Base-by-base conservation (phyloP, 2,329 filamentous ascomycete species). In the Fusarium foetens region DNA sequence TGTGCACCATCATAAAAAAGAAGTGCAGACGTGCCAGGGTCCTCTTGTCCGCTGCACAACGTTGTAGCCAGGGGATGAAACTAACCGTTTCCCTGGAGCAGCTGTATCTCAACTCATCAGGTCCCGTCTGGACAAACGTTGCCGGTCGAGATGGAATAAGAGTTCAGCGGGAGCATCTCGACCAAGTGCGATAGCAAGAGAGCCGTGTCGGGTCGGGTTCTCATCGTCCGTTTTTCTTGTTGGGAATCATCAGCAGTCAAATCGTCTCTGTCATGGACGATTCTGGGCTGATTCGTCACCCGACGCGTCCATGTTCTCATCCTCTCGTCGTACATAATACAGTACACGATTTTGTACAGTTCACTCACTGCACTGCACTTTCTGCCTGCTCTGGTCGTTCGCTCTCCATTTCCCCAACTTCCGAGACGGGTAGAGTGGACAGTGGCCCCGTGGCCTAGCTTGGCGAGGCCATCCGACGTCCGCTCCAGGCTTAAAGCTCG, bases 261-360 rank as follows among this genome's bases (percentile, higher is more conserved):
- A 58, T 33, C 54, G 61, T 35, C 53, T 69, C 71, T 67, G 46
- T 36, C 58, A 63, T 66, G 61, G 43, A 68, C 58, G 48, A 67
- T 74, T 77, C 75, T 77, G 75, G 75, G 66, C 75, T 77, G 75
- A 77, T 76, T 63, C 68, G 74, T 77, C 75, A 77, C 71, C 74
- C 74, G 66, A 77, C 74, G 60, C 54, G 55, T 66, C 42, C 66
- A 68, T 72, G 72, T 71, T 59, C 70, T 68, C 63, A 66, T 70
- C 58, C 58, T 63, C 57, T 52, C 46, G 72, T 76, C 63, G 74
- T 68, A 75, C 73, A 75, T 64, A 64, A 75, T 66, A 64, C 58
- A 59, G 66, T 64, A 72, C 63, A 66, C 53, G 48, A 60, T 68
- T 58, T 57, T 66, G 61, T 68, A 69, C 51, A 68, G 45, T 60